Evolutionary conservation across 73 alveolate genomes (phyloP).

Genomic region (Symbiodinium natans): DNA sequence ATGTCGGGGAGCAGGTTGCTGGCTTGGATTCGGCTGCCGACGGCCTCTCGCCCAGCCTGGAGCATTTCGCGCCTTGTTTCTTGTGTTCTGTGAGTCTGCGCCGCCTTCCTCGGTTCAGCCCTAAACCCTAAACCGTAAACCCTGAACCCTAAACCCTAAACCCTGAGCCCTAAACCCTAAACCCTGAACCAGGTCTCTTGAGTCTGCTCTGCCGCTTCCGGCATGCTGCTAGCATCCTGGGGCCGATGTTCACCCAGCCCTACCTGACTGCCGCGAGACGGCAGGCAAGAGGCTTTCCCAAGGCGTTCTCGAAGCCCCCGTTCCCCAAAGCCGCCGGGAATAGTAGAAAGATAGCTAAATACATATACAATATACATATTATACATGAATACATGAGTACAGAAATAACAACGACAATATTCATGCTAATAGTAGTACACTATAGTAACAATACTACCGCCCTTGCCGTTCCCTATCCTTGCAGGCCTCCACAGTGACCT

Average conservation of each 20-base stretch:
- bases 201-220: constrained; percentile 69
- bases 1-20: constrained; percentile 26
- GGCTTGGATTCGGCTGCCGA: constrained; percentile 65
- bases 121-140: neutral
- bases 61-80: too few relatives aligned
- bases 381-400: neutral
- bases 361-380: neutral
- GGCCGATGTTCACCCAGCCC: constrained; percentile 50
- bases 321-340: neutral
- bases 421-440: neutral
- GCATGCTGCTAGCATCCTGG: constrained; percentile 53
- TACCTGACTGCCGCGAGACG: neutral
- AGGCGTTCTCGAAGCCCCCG: too few relatives aligned
- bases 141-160: neutral
- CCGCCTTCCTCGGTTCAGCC: too few relatives aligned
- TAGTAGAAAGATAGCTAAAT: neutral
- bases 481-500: constrained; percentile 43
- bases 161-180: neutral
- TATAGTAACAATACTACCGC: neutral
- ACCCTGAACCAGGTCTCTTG: neutral
- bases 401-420: neutral
- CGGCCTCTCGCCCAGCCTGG: neutral
- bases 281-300: constrained; percentile 41
- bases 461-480: neutral
- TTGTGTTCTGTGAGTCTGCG: too few relatives aligned